Evolutionary conservation across 1,284 basidiomycete genomes (phyloP), one percentile per base, ranked within the genome.

Genomic region (Puccinia sorghi): DNA sequence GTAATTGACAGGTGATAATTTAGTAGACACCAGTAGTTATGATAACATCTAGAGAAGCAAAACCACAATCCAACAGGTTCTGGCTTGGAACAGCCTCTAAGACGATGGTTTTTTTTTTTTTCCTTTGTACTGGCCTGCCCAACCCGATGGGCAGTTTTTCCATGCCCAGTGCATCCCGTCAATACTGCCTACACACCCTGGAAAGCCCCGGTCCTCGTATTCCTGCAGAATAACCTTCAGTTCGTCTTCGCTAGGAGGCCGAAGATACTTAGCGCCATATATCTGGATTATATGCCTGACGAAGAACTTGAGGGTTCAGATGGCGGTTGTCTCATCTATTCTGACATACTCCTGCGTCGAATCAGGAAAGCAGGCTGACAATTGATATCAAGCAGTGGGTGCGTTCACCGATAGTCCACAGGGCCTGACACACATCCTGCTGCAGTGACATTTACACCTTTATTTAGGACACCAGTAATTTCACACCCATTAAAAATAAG

Each of bases 131-230:
- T 74, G 72, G 17, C 72, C 59, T 48, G 39, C 37, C 6, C 20
- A 56, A 9, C 48, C 71, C 15, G 37, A 7, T 22, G 54, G 71
- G 37, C 71, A 59, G 71, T 74, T 74, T 17, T 64, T 64, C 72
- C 72, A 61, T 27, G 37, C 41, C 72, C 72, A 74, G 37, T 74
- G 59, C 72, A 57, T 72, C 32, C 71, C 52, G 12, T 57, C 27
- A 41, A 72, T 27, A 2, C 15, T 20, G 4, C 52, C 59, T 1
- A 74, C 41, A 39, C 22, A 61, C 1, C 72, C 72, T 1, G 54
- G 54, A 41, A 72, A 72, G 8, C 57, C 41, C 12, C 59, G 57
- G 5, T 5, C 57, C 15, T 32, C n/a, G n/a, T n/a, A n/a, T n/a
- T 15, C 4, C 37, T 37, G 4, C 27, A 59, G 17, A 27, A 59